Evolutionary conservation across 768 basidiomycete species (phyloP), one percentile per base, ranked within the genome.

Genomic region (Cyclocybe aegerita): DNA sequence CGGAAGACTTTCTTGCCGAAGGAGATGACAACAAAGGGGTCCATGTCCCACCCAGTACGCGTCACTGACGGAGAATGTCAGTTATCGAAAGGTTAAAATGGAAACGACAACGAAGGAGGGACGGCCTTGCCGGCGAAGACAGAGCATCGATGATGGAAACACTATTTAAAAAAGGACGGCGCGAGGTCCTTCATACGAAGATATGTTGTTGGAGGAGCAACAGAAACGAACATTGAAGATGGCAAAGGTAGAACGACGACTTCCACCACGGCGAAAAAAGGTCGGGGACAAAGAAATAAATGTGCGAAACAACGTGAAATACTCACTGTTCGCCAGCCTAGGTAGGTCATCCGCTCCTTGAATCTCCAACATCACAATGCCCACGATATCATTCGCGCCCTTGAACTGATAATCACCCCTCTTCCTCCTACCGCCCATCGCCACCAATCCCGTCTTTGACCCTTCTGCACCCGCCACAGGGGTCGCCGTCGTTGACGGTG

Each of bases 1-100:
- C 95, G 80, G 72, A 98, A 98, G 4, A 98, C 91, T 66, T 97
- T 98, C 73, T 94, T 95, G 30, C 95, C 92, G 55, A 99, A 99
- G 3, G 92, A 93, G 55, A 95, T 81, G 54, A 99, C 93, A 16
- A 92, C 90, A 62, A 98, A 98, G 0, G 95, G 94, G 60, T 98
- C 94, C 94, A 98, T 97, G 64, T 98, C 95, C 81, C 86, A 94
- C 0, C 90, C 90, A 0, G 83, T 90, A 0, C 88, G 82, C 1
- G 86, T 92, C 83, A 92, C 90, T 90, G 49, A 8, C 29, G 23
- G 46, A 29, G 15, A 34, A 36, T 2, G 36, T 17, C 29, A 29
- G 37, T 35, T 12, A 48, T 49, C 43, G 42, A 16, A 15, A 15
- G 12, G 2, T 23, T 23, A 23, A 23, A 4, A 23, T 23, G 23